These are phyloP conservation scores for Conoideocrella luteorostrata DNA, from an alignment of 2,329 filamentous ascomycete species.

Conservation along the genomic window DNA sequence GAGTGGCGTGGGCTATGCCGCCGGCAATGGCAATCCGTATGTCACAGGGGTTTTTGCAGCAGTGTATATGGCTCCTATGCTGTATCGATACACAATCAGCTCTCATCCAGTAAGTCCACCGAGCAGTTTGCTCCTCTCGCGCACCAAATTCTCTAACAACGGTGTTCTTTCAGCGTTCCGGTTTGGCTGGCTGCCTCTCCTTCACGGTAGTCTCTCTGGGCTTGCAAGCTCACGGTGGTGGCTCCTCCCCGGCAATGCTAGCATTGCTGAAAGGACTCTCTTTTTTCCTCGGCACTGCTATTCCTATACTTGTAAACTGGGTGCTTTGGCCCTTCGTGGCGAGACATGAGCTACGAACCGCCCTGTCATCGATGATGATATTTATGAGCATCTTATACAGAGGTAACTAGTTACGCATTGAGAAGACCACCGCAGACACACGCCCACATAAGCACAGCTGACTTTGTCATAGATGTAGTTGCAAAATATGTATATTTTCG, in stretches of 20 bases:
- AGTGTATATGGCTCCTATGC: constrained; percentile 54
- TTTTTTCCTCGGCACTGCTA: constrained; percentile 47
- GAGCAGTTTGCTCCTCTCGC: neutral
- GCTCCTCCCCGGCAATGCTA: constrained; percentile 30
- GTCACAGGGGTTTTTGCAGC: constrained; percentile 48
- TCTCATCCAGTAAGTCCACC: constrained; percentile 38
- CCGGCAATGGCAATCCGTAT: constrained; percentile 45
- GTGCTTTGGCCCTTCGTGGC: constrained; percentile 56
- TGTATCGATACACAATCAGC: constrained; percentile 50
- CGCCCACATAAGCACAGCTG: too few species aligned
- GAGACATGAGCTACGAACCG: constrained; percentile 50
- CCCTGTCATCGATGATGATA: constrained; percentile 49
- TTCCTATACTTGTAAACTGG: constrained; percentile 52
- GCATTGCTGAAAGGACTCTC: constrained; percentile 42
- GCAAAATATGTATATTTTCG: constrained; percentile 55
- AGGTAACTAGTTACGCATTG: too few species aligned
- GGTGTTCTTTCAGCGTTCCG: constrained; percentile 38
- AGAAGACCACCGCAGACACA: too few species aligned
- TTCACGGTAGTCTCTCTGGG: constrained; percentile 49
- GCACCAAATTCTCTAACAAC: too few species aligned
- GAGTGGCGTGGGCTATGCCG: constrained; percentile 46
- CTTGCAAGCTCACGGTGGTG: constrained; percentile 24
- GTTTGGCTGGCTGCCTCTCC: constrained; percentile 50
- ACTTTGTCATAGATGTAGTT: constrained; percentile 36
- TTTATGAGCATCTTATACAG: constrained; percentile 53